Base-by-base conservation (phyloP, 2,329 filamentous ascomycete species). In the Arthrobotrys pseudoclavata region DNA sequence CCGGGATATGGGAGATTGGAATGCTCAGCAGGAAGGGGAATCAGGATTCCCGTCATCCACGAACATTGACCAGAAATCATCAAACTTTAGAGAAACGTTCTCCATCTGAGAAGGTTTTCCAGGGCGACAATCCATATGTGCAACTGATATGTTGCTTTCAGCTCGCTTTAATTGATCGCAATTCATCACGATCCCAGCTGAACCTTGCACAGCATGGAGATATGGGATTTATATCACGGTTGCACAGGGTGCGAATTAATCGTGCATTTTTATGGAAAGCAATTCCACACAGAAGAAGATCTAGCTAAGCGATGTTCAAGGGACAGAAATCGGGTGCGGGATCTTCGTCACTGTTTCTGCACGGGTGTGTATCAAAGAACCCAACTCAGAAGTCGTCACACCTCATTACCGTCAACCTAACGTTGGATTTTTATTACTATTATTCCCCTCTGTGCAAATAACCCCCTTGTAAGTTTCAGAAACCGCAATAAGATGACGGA, bases 1-100 rank as follows among this genome's bases (percentile, higher is more conserved):
- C 71, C 69, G 64, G 71, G 71, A 76, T 76, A 69, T 64, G 64
- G 71, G 64, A 76, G 60, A 69, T 76, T 76, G 55, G 71, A 69
- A 55, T 57, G 63, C 47, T 53, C 64, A 76, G 53, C 50, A 57
- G 20, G 63, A 75, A 75, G 53, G 45, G 47, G 34, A 48, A 55
- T 50, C 4, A 53, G 18, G 47, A 40, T 26, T 67, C 53, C 69
- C 50, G 57, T 60, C 9, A 55, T 69, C 48, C 71, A 67, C 70
- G 47, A 67, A 31, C 26, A 37, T n/a, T 34, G 37, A 57, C 50
- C 37, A 47, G 52, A 55, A 69, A 67, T 22, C 55, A 40, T 60
- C 42, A 34, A 60, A 60, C 55, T 60, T 34, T 60, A 24, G 22
- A 13, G 24, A 55, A 26, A 55, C 20, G 34, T 60, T 57, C 52